phyloP scores from a whole-genome alignment of 2,329 filamentous ascomycete species.

The Lecanicillium sp. region DNA sequence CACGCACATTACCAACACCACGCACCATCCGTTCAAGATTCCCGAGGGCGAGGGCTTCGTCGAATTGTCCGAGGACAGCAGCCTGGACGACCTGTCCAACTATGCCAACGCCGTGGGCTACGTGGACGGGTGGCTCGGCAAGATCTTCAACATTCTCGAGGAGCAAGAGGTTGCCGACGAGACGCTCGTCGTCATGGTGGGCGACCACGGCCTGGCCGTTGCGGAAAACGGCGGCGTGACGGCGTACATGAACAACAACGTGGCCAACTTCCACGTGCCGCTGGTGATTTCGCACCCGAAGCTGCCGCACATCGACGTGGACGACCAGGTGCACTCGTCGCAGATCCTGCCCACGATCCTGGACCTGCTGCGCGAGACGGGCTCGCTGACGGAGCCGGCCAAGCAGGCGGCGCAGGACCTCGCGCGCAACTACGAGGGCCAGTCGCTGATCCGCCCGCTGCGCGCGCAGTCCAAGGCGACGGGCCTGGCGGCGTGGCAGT shows the following conservation, averaged over 20 bases:
- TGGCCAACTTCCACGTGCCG: constrained; percentile 23
- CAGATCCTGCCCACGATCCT: constrained; percentile 27
- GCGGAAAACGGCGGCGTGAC: constrained; percentile 20
- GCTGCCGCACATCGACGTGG: constrained; percentile 20
- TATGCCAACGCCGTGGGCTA: constrained; percentile 25
- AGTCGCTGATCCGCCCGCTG: constrained; percentile 23
- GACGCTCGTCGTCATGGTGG: constrained; percentile 24
- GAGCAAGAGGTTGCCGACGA: constrained; percentile 23
- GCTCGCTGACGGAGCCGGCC: constrained; percentile 20
- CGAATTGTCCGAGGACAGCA: constrained; percentile 14
- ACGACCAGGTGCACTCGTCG: constrained; percentile 21
- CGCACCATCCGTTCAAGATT: constrained; percentile 23
- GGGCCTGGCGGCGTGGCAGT: constrained; percentile 19
- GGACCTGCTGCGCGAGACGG: constrained; percentile 23
- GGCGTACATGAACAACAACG: constrained; percentile 23
- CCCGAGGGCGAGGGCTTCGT: constrained; percentile 19
- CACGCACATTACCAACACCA: constrained; percentile 27
- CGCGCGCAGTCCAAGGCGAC: constrained; percentile 8
- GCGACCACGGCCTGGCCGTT: constrained; percentile 24
- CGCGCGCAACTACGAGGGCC: constrained; percentile 23
- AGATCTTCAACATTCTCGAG: constrained; percentile 21
- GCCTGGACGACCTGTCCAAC: constrained; percentile 21
- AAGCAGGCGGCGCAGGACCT: constrained; percentile 18
- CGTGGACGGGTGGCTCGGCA: constrained; percentile 23
- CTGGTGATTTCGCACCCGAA: constrained; percentile 24